These are phyloP conservation scores for Camellia oleifera DNA, from an alignment of 179 eudicot genomes.

Conservation along the genomic window DNA sequence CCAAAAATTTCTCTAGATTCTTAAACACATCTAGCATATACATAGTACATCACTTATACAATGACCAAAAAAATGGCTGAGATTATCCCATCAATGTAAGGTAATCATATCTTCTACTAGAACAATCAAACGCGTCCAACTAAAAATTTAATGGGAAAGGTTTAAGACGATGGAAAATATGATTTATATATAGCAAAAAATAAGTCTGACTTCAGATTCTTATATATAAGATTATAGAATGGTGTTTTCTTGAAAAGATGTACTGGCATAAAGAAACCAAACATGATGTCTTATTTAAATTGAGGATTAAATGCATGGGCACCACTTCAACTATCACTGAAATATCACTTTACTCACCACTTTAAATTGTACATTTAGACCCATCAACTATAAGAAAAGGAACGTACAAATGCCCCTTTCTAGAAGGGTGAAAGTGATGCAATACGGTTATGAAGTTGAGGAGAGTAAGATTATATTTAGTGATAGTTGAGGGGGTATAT, in stretches of 20 bases:
- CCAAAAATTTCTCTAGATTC: background rate
- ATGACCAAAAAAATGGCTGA: background rate
- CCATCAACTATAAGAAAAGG: no score
- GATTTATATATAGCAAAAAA: background rate
- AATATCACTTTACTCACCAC: no score
- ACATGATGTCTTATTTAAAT: background rate
- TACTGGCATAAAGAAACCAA: slow-evolving; percentile 6
- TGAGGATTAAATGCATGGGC: no score
- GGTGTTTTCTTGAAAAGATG: background rate
- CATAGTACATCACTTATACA: background rate
- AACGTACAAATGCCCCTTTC: no score
- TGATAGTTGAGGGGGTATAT: no score
- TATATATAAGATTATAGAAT: background rate
- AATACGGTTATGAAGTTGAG: no score
- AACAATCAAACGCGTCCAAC: background rate
- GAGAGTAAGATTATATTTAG: no score
- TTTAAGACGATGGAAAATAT: background rate
- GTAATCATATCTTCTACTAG: background rate
- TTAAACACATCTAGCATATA: background rate
- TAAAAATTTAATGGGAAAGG: background rate
- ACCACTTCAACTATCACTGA: no score
- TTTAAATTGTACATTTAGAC: no score
- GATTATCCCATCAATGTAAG: background rate
- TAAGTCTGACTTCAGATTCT: background rate
- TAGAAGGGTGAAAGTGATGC: no score